Conservation (phyloP, 331 rosid genomes). For the Prunus yedoensis region DNA sequence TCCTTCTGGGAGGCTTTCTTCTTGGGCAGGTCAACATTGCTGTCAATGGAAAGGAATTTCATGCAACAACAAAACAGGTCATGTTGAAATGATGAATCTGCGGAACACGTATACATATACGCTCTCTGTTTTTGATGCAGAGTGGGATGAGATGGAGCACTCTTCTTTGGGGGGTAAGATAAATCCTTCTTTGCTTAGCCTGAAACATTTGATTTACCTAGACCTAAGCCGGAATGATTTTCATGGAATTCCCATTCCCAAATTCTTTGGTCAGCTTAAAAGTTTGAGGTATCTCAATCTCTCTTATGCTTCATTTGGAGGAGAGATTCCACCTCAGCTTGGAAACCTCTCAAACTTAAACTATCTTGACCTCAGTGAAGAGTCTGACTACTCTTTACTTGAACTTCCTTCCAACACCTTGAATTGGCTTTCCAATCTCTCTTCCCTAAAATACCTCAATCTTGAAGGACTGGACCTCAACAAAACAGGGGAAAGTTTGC, state of each 20-base stretch:
- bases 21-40: not conserved
- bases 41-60: not conserved
- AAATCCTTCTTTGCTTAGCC: not conserved
- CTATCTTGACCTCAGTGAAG: conserved; percentile 1
- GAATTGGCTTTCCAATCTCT: too few species aligned
- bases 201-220: conserved; percentile 9
- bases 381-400: too few species aligned
- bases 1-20: too few species aligned
- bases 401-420: too few species aligned
- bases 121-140: not conserved
- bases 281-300: too few species aligned
- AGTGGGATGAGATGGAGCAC: not conserved
- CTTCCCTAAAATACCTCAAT: too few species aligned
- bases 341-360: conserved; percentile 15
- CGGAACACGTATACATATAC: not conserved
- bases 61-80: not conserved
- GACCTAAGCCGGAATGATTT: conserved; percentile 11
- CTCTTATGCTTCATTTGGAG: too few species aligned
- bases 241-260: not conserved
- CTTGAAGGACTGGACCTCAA: too few species aligned
- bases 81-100: not conserved
- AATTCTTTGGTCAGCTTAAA: conserved; percentile 10
- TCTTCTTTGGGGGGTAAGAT: conserved; percentile 8
- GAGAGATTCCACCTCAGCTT: not conserved
- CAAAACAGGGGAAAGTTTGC: not conserved